Evolutionary conservation across 257 asterid species (phyloP).

Genomic region (Ballota nigra): DNA sequence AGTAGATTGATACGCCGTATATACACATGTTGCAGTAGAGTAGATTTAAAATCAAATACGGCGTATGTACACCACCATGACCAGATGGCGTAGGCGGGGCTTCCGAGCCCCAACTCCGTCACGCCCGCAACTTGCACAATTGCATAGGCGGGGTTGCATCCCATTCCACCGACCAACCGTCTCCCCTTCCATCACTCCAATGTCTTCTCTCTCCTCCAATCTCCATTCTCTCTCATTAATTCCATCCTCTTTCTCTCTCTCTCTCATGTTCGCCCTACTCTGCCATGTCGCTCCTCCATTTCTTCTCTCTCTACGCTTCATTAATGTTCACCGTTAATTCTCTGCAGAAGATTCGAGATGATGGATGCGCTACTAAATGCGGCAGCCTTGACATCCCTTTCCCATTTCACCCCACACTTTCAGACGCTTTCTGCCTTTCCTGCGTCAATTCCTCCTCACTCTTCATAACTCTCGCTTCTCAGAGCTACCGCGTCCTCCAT

Average conservation of each 20-base stretch:
- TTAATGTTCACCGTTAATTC: neutral
- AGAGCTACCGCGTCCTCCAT: conserved; percentile 42
- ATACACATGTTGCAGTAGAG: too few species aligned
- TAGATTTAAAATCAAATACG: neutral
- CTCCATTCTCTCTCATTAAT: neutral
- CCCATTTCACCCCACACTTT: conserved; percentile 40
- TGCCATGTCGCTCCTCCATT: conserved; percentile 24
- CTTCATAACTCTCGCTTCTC: conserved; percentile 39
- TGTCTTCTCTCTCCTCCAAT: conserved; percentile 1
- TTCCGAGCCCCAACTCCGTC: conserved; percentile 38
- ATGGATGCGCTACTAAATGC: conserved; percentile 28
- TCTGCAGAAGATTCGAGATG: neutral
- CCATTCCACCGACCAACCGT: conserved; percentile 55
- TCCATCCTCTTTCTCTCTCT: neutral
- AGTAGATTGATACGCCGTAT: neutral
- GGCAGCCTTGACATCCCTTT: conserved; percentile 48
- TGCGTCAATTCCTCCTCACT: conserved; percentile 54
- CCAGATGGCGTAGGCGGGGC: conserved; percentile 24
- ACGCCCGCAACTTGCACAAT: conserved; percentile 36
- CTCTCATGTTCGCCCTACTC: neutral
- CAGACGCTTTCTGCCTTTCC: conserved; percentile 41
- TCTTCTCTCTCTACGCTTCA: conserved; percentile 18
- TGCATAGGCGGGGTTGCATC: conserved; percentile 39
- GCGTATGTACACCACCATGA: neutral
- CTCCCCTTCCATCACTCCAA: conserved; percentile 48